These are phyloP conservation scores for Leccinum pallidistipes DNA, from an alignment of 1,284 basidiomycete species.

Conservation along the genomic window DNA sequence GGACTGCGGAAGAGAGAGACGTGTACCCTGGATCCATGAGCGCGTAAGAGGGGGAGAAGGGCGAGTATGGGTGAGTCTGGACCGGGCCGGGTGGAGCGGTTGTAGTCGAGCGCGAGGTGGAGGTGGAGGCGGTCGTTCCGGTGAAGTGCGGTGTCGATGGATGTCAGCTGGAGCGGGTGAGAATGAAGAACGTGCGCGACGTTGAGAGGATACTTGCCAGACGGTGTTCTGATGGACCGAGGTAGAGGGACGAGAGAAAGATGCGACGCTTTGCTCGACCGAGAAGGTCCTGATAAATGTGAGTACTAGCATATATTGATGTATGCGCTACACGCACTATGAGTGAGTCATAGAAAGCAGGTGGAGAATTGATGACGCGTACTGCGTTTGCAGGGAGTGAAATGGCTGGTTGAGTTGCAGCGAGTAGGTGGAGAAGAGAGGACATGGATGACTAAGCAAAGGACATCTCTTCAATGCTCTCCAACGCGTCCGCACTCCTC, in stretches of 20 bases:
- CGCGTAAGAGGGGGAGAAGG: conserved; percentile 68
- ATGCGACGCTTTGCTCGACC: conserved; percentile 70
- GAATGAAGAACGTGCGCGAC: background rate
- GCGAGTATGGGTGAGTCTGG: conserved; percentile 72
- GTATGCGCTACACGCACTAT: conserved; percentile 34
- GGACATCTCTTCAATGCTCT: background rate
- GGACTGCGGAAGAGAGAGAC: conserved; percentile 87
- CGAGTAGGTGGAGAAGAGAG: conserved; percentile 25
- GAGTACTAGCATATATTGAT: background rate
- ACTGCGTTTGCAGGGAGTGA: conserved; percentile 35
- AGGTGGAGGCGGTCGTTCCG: conserved; percentile 65
- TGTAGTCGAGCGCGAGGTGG: conserved; percentile 82
- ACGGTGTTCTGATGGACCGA: conserved; percentile 68
- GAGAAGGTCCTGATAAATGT: conserved; percentile 63
- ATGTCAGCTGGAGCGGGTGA: conserved; percentile 54
- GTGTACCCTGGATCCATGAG: conserved; percentile 76
- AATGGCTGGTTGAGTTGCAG: conserved; percentile 42
- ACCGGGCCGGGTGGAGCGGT: conserved; percentile 89
- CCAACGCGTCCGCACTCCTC: background rate
- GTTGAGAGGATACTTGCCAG: conserved; percentile 48
- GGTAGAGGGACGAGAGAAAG: conserved; percentile 86
- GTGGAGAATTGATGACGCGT: conserved; percentile 39
- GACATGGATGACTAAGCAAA: conserved; percentile 26
- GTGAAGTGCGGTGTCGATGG: conserved; percentile 60
- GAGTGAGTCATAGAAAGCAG: conserved; percentile 40